These are phyloP conservation scores for Schizopora paradoxa DNA, from an alignment of 1,284 basidiomycete genomes.

Conservation along the genomic window DNA sequence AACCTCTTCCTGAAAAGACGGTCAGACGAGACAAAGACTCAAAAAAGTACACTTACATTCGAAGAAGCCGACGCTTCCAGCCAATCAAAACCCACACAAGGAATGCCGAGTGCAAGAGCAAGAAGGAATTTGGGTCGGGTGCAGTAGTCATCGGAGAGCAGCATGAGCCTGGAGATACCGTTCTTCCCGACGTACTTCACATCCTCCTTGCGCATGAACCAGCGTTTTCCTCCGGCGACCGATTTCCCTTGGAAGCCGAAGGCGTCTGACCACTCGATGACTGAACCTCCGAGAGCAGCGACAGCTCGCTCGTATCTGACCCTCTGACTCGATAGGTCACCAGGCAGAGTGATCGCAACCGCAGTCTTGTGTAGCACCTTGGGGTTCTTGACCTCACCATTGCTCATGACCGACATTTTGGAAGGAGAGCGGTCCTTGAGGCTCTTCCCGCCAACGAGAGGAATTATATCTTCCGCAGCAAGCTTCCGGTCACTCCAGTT, in stretches of 20 bases:
- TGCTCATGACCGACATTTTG: conserved; percentile 30
- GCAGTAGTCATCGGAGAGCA: conserved; percentile 58
- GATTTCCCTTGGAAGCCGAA: conserved; percentile 53
- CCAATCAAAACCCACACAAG: conserved; percentile 69
- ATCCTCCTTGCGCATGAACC: conserved; percentile 44
- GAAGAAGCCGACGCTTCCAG: conserved; percentile 41
- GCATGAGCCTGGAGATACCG: conserved; percentile 50
- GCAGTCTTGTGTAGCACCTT: conserved; percentile 41
- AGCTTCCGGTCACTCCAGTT: conserved; percentile 51
- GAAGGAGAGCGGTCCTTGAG: conserved; percentile 39
- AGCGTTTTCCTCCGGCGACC: conserved; percentile 40
- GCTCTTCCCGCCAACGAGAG: conserved; percentile 32
- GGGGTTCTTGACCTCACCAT: conserved; percentile 24
- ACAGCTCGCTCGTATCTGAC: conserved; percentile 37
- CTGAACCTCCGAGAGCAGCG: conserved; percentile 48
- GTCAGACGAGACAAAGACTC: no score
- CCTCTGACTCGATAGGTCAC: conserved; percentile 19
- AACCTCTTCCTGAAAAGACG: conserved; percentile 23
- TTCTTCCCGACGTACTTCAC: conserved; percentile 39
- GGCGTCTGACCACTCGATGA: conserved; percentile 64
- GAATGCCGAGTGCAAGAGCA: conserved; percentile 81
- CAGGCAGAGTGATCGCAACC: conserved; percentile 43
- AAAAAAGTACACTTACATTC: conserved; percentile 4
- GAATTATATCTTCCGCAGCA: conserved; percentile 34
- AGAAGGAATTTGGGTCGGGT: conserved; percentile 77